phyloP scores from a whole-genome alignment of 1,284 basidiomycete genomes.

The Leucocoprinus gongylophorus region DNA sequence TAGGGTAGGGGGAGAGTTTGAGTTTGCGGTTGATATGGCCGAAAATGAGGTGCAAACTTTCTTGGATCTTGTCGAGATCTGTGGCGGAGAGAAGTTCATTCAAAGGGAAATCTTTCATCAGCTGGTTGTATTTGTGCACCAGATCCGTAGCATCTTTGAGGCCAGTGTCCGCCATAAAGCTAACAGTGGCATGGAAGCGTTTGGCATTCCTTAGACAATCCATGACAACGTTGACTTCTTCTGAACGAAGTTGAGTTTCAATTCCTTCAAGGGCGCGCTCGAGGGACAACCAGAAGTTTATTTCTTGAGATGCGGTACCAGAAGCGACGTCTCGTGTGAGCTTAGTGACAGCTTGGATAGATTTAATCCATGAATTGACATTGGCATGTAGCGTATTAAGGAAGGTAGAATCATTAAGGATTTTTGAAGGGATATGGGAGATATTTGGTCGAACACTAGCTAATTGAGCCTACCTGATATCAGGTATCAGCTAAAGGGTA shows the following conservation, averaged over 20 bases:
- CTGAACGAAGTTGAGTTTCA: constrained; percentile 85
- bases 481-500: constrained; percentile 4
- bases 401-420: constrained; percentile 84
- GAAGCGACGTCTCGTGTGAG: constrained; percentile 89
- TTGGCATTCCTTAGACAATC: constrained; percentile 95
- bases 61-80: constrained; percentile 91
- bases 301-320: constrained; percentile 96
- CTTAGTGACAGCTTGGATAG: constrained; percentile 95
- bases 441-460: constrained; percentile 61
- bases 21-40: constrained; percentile 95
- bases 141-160: constrained; percentile 88
- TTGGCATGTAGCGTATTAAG: constrained; percentile 91
- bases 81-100: constrained; percentile 96
- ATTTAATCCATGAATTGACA: constrained; percentile 98
- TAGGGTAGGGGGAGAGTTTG: constrained; percentile 92
- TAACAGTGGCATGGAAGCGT: constrained; percentile 95
- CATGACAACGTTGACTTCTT: constrained; percentile 92
- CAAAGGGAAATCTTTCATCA: constrained; percentile 99
- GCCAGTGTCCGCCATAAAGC: constrained; percentile 96
- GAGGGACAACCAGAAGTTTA: constrained; percentile 97
- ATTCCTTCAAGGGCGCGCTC: constrained; percentile 92
- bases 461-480: constrained; percentile 42
- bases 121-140: constrained; percentile 94
- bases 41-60: constrained; percentile 84
- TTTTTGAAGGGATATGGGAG: constrained; percentile 66